A percentile compares a stretch with the other conserved stretches of the same genome.
These are phyloP conservation scores for Verticillium dahliae DNA, from an alignment of 2,329 filamentous ascomycete genomes.

Conservation along the genomic window DNA sequence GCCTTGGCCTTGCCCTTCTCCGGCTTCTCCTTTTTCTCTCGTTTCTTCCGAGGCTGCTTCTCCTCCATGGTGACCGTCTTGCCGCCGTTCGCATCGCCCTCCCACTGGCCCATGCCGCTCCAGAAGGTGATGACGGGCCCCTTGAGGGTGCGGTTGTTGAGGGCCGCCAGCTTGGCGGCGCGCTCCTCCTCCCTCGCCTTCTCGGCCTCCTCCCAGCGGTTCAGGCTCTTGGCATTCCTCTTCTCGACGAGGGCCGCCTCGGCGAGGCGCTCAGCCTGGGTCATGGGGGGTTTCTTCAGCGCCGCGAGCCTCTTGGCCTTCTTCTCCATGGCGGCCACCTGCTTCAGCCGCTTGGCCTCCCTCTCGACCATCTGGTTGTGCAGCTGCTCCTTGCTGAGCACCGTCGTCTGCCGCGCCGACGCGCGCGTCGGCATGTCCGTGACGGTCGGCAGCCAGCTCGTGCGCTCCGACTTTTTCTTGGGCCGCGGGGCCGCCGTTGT, in stretches of 20 bases:
- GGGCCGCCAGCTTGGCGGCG: slow-evolving; percentile 73
- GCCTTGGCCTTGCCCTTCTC: slow-evolving; percentile 24
- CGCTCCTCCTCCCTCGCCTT: slow-evolving; percentile 81
- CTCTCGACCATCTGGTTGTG: slow-evolving; percentile 69
- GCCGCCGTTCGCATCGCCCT: slow-evolving; percentile 54
- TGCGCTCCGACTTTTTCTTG: slow-evolving; percentile 55
- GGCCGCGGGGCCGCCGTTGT: slow-evolving; percentile 38
- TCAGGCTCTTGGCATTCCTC: slow-evolving; percentile 82
- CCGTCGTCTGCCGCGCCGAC: slow-evolving; percentile 51
- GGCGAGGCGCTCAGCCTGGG: slow-evolving; percentile 76
- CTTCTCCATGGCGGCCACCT: slow-evolving; percentile 60
- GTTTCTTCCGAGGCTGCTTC: slow-evolving; percentile 46
- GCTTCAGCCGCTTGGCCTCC: slow-evolving; percentile 63
- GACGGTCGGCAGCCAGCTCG: slow-evolving; percentile 49
- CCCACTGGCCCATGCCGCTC: slow-evolving; percentile 82
- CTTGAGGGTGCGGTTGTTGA: slow-evolving; percentile 79
- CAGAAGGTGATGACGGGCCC: slow-evolving; percentile 88
- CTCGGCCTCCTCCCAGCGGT: slow-evolving; percentile 90
- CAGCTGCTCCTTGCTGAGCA: slow-evolving; percentile 53
- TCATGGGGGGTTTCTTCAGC: slow-evolving; percentile 72
- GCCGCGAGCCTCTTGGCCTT: slow-evolving; percentile 66
- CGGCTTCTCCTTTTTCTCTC: slow-evolving; percentile 42
- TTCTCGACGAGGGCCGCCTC: slow-evolving; percentile 81
- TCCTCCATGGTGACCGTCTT: slow-evolving; percentile 57
- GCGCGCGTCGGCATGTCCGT: slow-evolving; percentile 52